phyloP scores from a whole-genome alignment of 1,139 yeast species.

The Debaryomyces udenii region DNA sequence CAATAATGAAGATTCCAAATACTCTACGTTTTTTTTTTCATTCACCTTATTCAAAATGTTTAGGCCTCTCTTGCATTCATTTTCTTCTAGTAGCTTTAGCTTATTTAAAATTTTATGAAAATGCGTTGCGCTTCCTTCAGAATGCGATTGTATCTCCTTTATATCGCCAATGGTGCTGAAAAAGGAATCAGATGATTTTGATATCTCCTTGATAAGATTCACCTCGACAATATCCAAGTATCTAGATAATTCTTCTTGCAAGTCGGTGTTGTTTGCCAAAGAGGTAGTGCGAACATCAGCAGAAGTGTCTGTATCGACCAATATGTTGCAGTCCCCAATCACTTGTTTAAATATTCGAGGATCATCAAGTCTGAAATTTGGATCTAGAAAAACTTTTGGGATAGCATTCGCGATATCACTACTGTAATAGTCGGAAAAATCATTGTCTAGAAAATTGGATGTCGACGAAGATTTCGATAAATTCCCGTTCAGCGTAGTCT shows the following conservation, averaged over 20 bases:
- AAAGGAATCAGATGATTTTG: slow-evolving; percentile 81
- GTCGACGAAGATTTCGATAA: slow-evolving; percentile 9
- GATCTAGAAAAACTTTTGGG: slow-evolving; percentile 70
- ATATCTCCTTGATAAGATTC: slow-evolving; percentile 77
- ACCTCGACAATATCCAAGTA: slow-evolving; percentile 86
- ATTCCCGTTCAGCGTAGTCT: slow-evolving; percentile 5
- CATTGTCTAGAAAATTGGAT: slow-evolving; percentile 12
- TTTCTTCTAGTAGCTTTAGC: slow-evolving; percentile 46
- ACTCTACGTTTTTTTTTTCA: slow-evolving; percentile 61
- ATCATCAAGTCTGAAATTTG: slow-evolving; percentile 80
- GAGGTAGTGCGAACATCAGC: slow-evolving; percentile 12
- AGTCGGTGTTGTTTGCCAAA: slow-evolving; percentile 47
- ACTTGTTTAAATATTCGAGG: slow-evolving; percentile 83
- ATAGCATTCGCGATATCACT: slow-evolving; percentile 37
- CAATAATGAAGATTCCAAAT: slow-evolving; percentile 63
- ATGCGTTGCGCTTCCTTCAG: slow-evolving; percentile 52
- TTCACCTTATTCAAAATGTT: slow-evolving; percentile 54
- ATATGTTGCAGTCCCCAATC: slow-evolving; percentile 54
- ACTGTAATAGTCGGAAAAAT: slow-evolving; percentile 9
- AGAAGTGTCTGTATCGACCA: slow-evolving; percentile 27
- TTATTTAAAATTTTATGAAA: slow-evolving; percentile 49
- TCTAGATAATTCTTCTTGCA: slow-evolving; percentile 82
- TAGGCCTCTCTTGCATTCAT: slow-evolving; percentile 57
- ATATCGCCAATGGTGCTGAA: slow-evolving; percentile 83
- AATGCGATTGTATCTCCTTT: slow-evolving; percentile 59